Conservation (phyloP, 768 basidiomycete genomes). For the Suillus clintonianus region DNA sequence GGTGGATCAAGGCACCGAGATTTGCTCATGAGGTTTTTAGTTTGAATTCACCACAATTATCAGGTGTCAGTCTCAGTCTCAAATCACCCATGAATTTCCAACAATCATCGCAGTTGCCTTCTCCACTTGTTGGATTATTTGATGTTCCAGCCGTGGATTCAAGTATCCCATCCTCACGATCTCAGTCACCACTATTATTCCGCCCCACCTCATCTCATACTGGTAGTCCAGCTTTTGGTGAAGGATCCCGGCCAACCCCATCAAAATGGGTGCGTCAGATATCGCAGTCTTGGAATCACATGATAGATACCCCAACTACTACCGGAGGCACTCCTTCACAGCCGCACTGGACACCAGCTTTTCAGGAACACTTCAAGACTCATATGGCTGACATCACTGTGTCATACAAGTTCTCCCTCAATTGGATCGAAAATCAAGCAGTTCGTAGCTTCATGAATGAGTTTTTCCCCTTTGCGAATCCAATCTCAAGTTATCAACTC, state of each 20-base stretch:
- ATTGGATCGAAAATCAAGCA: conserved; percentile 39
- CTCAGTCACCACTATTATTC: neutral
- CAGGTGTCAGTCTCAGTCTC: too few species aligned
- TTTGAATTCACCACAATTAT: too few species aligned
- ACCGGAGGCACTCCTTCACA: neutral
- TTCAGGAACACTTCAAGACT: neutral
- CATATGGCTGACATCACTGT: conserved; percentile 30
- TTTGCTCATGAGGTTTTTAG: too few species aligned
- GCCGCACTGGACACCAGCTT: neutral
- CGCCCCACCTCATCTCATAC: neutral
- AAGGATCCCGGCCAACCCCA: neutral
- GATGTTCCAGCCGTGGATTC: neutral
- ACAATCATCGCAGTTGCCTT: neutral
- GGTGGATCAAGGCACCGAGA: too few species aligned
- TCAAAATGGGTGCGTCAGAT: neutral
- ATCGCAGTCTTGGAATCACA: neutral
- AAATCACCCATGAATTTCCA: too few species aligned
- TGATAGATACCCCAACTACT: neutral
- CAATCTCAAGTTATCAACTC: neutral
- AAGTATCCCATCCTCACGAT: neutral
- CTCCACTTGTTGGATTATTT: neutral
- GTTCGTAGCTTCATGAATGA: conserved; percentile 22
- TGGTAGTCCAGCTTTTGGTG: neutral
- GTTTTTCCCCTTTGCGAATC: neutral
- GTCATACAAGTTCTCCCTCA: conserved; percentile 33